Percentiles rank a stretch among this genome's conserved stretches.
These are phyloP conservation scores for Mycena rosella DNA, from an alignment of 768 basidiomycete species.

Conservation along the genomic window DNA sequence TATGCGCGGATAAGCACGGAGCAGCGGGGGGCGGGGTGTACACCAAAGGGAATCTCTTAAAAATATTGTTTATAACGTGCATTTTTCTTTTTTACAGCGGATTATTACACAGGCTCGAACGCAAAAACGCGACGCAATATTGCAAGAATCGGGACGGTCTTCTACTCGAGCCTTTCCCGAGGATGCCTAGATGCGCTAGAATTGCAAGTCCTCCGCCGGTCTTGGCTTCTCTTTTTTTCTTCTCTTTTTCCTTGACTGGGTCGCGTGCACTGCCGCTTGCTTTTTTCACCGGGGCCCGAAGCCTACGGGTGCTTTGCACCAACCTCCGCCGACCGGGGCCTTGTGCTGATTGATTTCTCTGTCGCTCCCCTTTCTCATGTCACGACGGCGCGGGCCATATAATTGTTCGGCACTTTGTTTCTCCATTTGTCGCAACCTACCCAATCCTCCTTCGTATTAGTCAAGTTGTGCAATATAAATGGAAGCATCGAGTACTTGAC, in stretches of 20 bases:
- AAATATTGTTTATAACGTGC: constrained; percentile 16
- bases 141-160: background rate
- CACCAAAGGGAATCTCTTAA: constrained; percentile 20
- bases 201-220: background rate
- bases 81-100: constrained; percentile 20
- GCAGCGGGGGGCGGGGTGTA: constrained; percentile 12
- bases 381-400: background rate
- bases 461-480: no score
- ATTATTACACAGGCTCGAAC: background rate
- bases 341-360: background rate
- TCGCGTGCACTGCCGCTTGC: background rate
- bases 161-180: background rate
- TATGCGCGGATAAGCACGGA: constrained; percentile 33
- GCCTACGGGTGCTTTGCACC: background rate
- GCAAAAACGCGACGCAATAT: background rate
- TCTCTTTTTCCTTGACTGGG: background rate
- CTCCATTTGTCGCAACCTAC: background rate
- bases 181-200: background rate
- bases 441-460: background rate
- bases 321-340: no score
- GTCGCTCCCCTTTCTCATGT: background rate
- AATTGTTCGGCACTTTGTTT: no score
- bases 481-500: no score
- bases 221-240: background rate
- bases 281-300: background rate